Evolutionary conservation across 352 stramenopile species (phyloP), one percentile per base, ranked within the genome.

Genomic region (Phytophthora boehmeriae): DNA sequence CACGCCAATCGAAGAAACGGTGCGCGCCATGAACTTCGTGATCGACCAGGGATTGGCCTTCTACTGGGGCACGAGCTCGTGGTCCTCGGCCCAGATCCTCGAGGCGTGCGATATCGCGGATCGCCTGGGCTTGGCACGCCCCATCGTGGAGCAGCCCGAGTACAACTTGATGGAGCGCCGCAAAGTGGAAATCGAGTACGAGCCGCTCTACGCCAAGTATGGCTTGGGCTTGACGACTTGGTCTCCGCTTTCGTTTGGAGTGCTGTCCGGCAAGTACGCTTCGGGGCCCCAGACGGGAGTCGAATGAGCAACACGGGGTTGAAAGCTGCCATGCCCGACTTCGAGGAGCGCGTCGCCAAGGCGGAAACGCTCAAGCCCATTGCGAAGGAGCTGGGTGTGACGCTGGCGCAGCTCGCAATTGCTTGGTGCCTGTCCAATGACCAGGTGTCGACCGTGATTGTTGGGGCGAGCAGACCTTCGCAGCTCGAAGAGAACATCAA

Each of bases 241-340:
- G 78, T 88, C 73, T 23, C 81, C 81, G 4, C 52, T 93, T 10
- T 64, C 70, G 0, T 83, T 64, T 25, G 83, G 84, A 16, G 59
- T 87, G 13, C 62, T 93, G 1, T 89, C 84, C 17, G 81, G 81
- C 54, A 93, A 92, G 63, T 92, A 92, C 78, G 85, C 8, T 13
- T 38, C 32, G 32, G 13, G 32, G 8, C 8, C 32, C 32, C 8
- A 8, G 32, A 59, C 0, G n/a, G n/a, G n/a, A n/a, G n/a, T n/a
- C n/a, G n/a, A n/a, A n/a, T n/a, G n/a, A n/a, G n/a, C n/a, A n/a
- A n/a, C n/a, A n/a, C n/a, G n/a, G n/a, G n/a, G n/a, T n/a, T n/a
- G n/a, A n/a, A n/a, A n/a, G n/a, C n/a, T n/a, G n/a, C n/a, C n/a
- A n/a, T n/a, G n/a, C n/a, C n/a, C n/a, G n/a, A n/a, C n/a, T n/a